A percentile compares a stretch with the other conserved stretches of the same genome.
These are phyloP conservation scores for Globisporangium perplexum DNA, from an alignment of 352 stramenopile genomes.

Conservation along the genomic window DNA sequence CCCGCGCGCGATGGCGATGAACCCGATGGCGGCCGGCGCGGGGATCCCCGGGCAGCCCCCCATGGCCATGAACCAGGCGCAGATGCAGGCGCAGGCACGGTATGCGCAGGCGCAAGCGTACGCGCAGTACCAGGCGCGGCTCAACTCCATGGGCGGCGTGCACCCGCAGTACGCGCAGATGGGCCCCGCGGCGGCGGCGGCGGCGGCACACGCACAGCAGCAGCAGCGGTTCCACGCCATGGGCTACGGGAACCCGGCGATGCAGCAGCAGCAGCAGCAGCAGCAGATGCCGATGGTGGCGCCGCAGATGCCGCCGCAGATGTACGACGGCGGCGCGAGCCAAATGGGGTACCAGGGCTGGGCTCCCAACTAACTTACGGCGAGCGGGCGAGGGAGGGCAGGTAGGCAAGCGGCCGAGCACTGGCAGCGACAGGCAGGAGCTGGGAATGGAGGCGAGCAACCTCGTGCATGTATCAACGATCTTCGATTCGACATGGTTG, in stretches of 20 bases:
- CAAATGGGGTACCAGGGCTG: conserved; percentile 11
- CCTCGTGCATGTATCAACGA: not conserved
- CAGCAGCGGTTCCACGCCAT: conserved; percentile 8
- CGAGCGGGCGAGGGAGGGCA: not conserved
- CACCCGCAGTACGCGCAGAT: conserved; percentile 26
- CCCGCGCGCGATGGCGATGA: conserved; percentile 19
- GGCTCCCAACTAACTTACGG: conserved; percentile 8
- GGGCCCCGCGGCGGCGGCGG: not conserved
- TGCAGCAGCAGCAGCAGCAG: conserved; percentile 17
- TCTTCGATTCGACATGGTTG: not conserved
- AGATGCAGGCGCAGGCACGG: conserved; percentile 23
- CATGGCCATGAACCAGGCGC: conserved; percentile 23
- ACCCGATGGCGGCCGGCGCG: conserved; percentile 17
- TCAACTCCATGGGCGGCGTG: conserved; percentile 43
- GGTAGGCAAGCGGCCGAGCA: not conserved
- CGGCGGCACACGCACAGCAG: conserved; percentile 13
- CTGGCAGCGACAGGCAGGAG: not conserved
- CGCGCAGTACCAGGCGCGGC: conserved; percentile 60
- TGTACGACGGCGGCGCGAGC: conserved; percentile 20
- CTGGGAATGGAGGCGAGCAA: not conserved
- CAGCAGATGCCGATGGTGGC: conserved; percentile 21
- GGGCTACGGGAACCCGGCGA: conserved; percentile 9
- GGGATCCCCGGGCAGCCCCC: conserved; percentile 11
- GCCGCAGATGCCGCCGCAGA: conserved; percentile 8
- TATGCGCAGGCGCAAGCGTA: conserved; percentile 36